A percentile compares a stretch with the other conserved stretches of the same genome.
These are phyloP conservation scores for Erythrophleum fordii DNA, from an alignment of 306 rosid species.

Conservation along the genomic window DNA sequence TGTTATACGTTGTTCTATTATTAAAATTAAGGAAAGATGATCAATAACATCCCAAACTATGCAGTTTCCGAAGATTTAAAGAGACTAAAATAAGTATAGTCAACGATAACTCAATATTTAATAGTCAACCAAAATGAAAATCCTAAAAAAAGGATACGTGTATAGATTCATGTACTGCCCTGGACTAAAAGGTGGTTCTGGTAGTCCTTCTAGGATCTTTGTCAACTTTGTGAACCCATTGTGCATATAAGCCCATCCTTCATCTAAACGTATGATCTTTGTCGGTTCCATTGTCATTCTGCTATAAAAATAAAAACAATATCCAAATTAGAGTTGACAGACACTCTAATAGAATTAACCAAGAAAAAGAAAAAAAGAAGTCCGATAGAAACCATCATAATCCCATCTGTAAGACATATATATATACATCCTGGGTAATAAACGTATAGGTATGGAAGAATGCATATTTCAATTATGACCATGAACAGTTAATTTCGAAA, in stretches of 20 bases:
- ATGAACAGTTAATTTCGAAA: not conserved
- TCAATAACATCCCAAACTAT: not conserved
- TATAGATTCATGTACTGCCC: slow-evolving; percentile 53
- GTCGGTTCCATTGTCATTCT: slow-evolving; percentile 37
- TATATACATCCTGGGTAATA: too few species aligned
- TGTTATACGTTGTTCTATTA: slow-evolving; percentile 59
- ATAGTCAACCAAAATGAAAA: not conserved
- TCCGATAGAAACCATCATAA: too few species aligned
- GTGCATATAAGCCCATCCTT: slow-evolving; percentile 51
- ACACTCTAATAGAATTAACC: too few species aligned
- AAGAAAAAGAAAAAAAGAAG: too few species aligned
- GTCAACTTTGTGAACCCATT: slow-evolving; percentile 49
- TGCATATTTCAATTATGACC: not conserved
- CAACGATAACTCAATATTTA: not conserved
- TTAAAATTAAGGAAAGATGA: slow-evolving; percentile 38
- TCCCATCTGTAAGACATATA: too few species aligned
- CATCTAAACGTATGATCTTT: slow-evolving; percentile 37
- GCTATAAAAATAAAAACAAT: slow-evolving; percentile 15
- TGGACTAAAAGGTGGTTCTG: slow-evolving; percentile 37
- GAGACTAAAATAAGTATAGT: too few species aligned
- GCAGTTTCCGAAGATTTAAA: too few species aligned
- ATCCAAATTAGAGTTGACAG: too few species aligned
- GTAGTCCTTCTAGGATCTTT: slow-evolving; percentile 51
- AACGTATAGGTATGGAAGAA: too few species aligned
- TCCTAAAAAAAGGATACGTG: slow-evolving; percentile 46